A percentile compares a stretch with the other conserved stretches of the same genome.
phyloP scores from a whole-genome alignment of 2,329 filamentous ascomycete genomes.

The Colletotrichum sp. region DNA sequence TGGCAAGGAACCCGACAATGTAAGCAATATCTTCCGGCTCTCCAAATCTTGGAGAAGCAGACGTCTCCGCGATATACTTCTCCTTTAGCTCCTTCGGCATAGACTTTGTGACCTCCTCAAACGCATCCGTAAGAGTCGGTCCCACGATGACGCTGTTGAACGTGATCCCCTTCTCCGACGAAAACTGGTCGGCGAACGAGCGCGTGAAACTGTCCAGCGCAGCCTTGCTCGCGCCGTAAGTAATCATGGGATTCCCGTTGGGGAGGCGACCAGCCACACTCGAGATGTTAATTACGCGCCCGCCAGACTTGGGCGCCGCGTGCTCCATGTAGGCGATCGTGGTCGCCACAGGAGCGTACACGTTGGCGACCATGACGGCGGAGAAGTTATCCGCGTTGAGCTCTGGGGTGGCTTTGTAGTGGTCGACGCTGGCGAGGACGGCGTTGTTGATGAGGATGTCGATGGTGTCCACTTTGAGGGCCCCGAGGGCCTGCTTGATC shows the following conservation, averaged over 20 bases:
- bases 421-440: not conserved
- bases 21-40: not conserved
- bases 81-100: not conserved
- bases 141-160: slow-evolving; percentile 37
- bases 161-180: slow-evolving; percentile 27
- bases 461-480: not conserved
- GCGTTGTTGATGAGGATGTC: slow-evolving; percentile 14
- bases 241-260: not conserved
- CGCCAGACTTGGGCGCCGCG: slow-evolving; percentile 31
- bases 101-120: not conserved
- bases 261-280: slow-evolving; percentile 17
- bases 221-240: slow-evolving; percentile 37
- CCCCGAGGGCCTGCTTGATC: not conserved
- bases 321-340: slow-evolving; percentile 32
- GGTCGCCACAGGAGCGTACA: slow-evolving; percentile 28
- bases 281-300: slow-evolving; percentile 37
- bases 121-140: slow-evolving; percentile 23
- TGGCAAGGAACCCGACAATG: slow-evolving; percentile 11
- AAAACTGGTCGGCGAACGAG: slow-evolving; percentile 32
- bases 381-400: not conserved
- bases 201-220: slow-evolving; percentile 31
- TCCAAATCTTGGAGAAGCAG: not conserved
- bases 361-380: not conserved
- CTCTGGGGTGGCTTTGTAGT: not conserved
- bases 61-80: accelerated